phyloP scores from a whole-genome alignment of 176 grass and related monocot genomes.

The Avena atlantica region DNA sequence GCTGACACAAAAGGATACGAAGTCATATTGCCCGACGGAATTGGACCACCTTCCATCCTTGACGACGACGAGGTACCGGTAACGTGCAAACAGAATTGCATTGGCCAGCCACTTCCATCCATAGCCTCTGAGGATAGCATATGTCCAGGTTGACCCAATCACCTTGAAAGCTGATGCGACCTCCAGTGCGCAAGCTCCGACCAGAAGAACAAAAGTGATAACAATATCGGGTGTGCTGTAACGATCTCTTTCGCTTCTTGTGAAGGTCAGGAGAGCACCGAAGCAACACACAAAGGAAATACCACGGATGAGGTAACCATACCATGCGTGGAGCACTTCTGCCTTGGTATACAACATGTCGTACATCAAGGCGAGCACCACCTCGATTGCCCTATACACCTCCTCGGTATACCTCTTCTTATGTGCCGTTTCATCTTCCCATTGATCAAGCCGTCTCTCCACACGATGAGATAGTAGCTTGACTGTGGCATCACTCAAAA shows the following conservation, averaged over 20 bases:
- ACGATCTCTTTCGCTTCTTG: neutral
- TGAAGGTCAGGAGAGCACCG: neutral
- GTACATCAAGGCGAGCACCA: neutral
- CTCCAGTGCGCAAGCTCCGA: neutral
- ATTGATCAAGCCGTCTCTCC: no score
- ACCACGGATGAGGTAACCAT: neutral
- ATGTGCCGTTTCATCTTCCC: no score
- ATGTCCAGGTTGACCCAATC: neutral
- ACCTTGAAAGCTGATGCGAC: neutral
- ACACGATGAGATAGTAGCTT: no score
- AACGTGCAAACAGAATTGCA: neutral
- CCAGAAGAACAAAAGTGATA: conserved; percentile 6
- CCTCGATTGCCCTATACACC: neutral
- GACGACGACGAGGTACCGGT: neutral
- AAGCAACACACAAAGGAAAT: neutral
- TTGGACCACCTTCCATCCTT: neutral
- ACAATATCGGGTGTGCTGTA: neutral
- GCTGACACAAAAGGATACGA: neutral
- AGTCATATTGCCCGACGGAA: neutral
- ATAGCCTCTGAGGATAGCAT: neutral
- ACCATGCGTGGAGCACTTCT: neutral
- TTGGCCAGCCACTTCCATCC: neutral
- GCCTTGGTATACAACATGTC: neutral
- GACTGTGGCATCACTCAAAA: neutral
- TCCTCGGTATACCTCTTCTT: neutral